phyloP scores from a whole-genome alignment of 1,284 basidiomycete genomes.

The Vanrija sp. region DNA sequence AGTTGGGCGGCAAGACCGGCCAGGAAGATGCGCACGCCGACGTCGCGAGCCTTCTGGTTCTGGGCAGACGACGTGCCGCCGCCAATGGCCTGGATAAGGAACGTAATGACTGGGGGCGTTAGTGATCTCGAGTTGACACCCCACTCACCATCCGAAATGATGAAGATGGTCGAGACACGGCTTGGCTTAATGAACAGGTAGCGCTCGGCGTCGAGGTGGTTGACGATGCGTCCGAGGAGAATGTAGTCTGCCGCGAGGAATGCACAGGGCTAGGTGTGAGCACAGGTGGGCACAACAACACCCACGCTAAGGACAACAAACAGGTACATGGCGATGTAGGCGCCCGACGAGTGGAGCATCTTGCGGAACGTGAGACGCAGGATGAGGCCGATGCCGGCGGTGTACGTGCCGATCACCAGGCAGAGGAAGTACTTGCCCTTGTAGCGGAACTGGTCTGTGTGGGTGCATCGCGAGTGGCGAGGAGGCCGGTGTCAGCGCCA shows the following conservation, averaged over 20 bases:
- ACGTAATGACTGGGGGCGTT: slow-evolving; percentile 51
- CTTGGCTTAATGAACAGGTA: slow-evolving; percentile 36
- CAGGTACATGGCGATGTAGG: slow-evolving; percentile 17
- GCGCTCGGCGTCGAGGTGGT: slow-evolving; percentile 54
- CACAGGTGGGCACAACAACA: neutral
- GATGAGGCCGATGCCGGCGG: slow-evolving; percentile 13
- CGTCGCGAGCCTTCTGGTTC: slow-evolving; percentile 33
- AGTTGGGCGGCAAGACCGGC: slow-evolving; percentile 61
- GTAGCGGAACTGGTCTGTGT: slow-evolving; percentile 12
- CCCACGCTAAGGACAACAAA: slow-evolving; percentile 13
- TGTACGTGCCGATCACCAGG: slow-evolving; percentile 14
- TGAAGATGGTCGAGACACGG: slow-evolving; percentile 31
- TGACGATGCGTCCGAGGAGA: slow-evolving; percentile 61
- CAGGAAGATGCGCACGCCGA: slow-evolving; percentile 55
- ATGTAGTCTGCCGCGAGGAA: slow-evolving; percentile 71
- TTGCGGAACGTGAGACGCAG: slow-evolving; percentile 13
- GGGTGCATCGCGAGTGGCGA: neutral
- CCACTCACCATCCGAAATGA: slow-evolving; percentile 54
- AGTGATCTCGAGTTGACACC: too few relatives aligned
- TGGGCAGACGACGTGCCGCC: slow-evolving; percentile 43
- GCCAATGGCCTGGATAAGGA: slow-evolving; percentile 59
- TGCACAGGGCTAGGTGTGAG: slow-evolving; percentile 57
- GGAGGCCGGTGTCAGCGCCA: neutral
- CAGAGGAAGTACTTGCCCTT: slow-evolving; percentile 13
- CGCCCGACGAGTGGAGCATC: slow-evolving; percentile 7